Base-by-base conservation (phyloP, 2,329 filamentous ascomycete genomes). In the Sodiomyces alkalinus region DNA sequence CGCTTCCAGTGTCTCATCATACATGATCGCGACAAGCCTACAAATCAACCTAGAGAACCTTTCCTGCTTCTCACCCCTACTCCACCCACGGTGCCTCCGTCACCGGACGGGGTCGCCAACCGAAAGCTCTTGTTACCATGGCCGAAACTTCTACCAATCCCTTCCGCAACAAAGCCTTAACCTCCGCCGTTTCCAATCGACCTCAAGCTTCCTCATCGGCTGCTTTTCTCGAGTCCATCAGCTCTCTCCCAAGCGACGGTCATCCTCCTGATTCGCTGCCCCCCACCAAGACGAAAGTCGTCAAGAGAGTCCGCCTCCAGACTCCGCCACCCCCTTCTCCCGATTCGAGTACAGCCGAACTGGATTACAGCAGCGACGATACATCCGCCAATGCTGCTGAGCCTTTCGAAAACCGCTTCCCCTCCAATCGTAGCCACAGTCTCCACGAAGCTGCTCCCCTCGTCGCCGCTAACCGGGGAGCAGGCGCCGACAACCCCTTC, bases 261-360 rank as follows among this genome's bases (percentile, higher is more conserved):
- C n/a, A n/a, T n/a, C n/a, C n/a, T n/a, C n/a, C n/a, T n/a, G 19
- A 29, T n/a, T 26, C 29, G 10, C 34, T 34, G 17, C 41, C 41
- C 14, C 32, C 37, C 4, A 28, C 26, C 7, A 62, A 51, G 38
- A 46, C 48, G 22, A 80, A 65, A 56, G 57, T 69, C 21, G 60
- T 67, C 33, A 78, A 79, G 52, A 77, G 69, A 42, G 75, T 80
- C 34, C 69, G 74, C 42, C 66, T 77, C 7, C 62, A 74, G 44
- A 74, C 70, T 22, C 72, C 72, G 28, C 70, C 69, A 33, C 69
- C 70, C 3, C 65, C 64, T 9, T 64, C 19, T 13, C 26, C 26
- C 24, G 31, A 42, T 31, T 47, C 46, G 16, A n/a, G n/a, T n/a
- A 42, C 42, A 19, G 42, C 44, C 23, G 39, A 47, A 17, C 42